Conservation (phyloP, 2,329 filamentous ascomycete genomes). For the Talaromyces atroroseus region DNA sequence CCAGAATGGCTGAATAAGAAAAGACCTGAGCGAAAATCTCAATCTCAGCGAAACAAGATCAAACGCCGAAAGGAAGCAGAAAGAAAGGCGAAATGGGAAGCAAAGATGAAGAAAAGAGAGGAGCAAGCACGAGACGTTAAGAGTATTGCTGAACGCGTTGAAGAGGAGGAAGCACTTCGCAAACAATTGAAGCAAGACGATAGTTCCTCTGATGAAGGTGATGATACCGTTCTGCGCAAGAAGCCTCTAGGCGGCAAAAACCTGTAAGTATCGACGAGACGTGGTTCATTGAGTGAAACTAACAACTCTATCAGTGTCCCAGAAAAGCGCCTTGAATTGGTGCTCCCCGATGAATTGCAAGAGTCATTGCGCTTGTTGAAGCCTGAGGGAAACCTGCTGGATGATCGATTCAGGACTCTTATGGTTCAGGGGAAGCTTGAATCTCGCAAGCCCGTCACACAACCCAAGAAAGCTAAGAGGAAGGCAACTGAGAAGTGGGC, state of each 20-base stretch:
- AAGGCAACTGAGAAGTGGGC: constrained; percentile 93
- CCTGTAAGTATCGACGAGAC: constrained; percentile 30
- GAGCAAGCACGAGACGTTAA: constrained; percentile 67
- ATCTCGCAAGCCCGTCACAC: constrained; percentile 68
- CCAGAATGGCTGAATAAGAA: constrained; percentile 63
- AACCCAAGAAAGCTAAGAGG: constrained; percentile 74
- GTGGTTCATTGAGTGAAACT: constrained; percentile 14
- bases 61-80: constrained; percentile 87
- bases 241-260: constrained; percentile 65
- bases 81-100: constrained; percentile 67
- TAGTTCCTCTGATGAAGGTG: constrained; percentile 46
- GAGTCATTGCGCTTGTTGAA: constrained; percentile 76
- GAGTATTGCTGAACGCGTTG: constrained; percentile 54
- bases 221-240: constrained; percentile 62
- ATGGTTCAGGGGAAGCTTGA: constrained; percentile 87
- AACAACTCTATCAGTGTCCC: constrained; percentile 42
- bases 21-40: constrained; percentile 77
- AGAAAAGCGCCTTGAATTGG: constrained; percentile 72
- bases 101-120: constrained; percentile 65
- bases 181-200: constrained; percentile 27
- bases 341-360: constrained; percentile 77
- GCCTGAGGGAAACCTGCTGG: constrained; percentile 91
- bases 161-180: constrained; percentile 47
- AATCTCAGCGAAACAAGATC: constrained; percentile 77
- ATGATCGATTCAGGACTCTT: constrained; percentile 85